Evolutionary conservation across 169 alveolate species (phyloP), one percentile per base, ranked within the genome.

Genomic region (Eimeria tenella): DNA sequence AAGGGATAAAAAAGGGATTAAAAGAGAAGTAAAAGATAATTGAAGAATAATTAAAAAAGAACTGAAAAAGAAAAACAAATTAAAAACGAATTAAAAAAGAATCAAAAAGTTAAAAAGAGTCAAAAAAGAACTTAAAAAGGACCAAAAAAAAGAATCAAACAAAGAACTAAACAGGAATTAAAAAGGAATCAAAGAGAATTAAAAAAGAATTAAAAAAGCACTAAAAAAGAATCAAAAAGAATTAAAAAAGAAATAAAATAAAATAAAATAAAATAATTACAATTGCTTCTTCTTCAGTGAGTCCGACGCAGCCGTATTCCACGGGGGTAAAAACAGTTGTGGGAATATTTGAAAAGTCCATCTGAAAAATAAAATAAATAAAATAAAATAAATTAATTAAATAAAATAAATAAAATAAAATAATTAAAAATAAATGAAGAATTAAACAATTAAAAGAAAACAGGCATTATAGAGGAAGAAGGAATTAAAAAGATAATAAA

Each of bases 281-380:
- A 21, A 95, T 96, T 4, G 99, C 99, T 52, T 97, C 98, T 96
- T 99, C 99, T 95, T 99, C 99, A 58, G 98, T 95, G 65, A 96
- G 97, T 0, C 99, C 99, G 94, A 98, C 97, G 60, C 98, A 96
- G 11, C 99, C 99, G 95, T 99, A 99, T 94, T 99, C 99, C 52
- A 98, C 89, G n/a, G 99, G 99, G 56, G 99, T 98, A 97, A 98
- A 99, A 11, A 99, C 99, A 17, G 99, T 98, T 15, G 99, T 98
- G 15, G 99, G 99, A n/a, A 99, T 96, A 94, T 96, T 95, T 17
- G 95, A 95, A 95, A 97, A 97, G 93, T 98, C 98, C 98, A 98
- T 98, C 94, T 93, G 96, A 75, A 71, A 86, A 55, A 65, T 17
- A 65, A 10, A 13, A 31, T 42, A 19, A 8, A 52, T 77, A 68